Evolutionary conservation across 495 filamentous ascomycete species (phyloP).

Genomic region (Hypomontagnella monticulosa): DNA sequence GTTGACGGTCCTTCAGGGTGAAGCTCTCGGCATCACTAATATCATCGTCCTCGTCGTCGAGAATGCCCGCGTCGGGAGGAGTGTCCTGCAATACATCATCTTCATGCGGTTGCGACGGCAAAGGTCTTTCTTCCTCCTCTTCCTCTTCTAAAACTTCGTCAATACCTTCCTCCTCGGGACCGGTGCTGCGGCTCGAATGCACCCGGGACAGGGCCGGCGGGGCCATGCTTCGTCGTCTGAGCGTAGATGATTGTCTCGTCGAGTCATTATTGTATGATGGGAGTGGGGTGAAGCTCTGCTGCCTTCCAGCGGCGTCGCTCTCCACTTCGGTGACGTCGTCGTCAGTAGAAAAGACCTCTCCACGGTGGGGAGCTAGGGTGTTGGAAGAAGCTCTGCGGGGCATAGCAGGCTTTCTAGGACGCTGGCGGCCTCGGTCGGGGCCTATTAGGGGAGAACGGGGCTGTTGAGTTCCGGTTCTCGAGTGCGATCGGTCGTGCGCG

Average conservation of each 20-base stretch:
- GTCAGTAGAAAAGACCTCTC: constrained; percentile 92
- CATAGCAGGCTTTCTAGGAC: constrained; percentile 76
- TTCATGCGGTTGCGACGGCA: constrained; percentile 49
- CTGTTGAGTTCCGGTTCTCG: constrained; percentile 41
- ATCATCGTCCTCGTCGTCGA: constrained; percentile 66
- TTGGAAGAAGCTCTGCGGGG: constrained; percentile 78
- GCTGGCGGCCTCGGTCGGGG: constrained; percentile 64
- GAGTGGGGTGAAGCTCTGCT: constrained; percentile 40
- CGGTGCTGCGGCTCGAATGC: constrained; percentile 59
- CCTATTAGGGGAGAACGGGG: constrained; percentile 63
- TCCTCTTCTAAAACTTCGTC: constrained; percentile 46
- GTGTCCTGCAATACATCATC: constrained; percentile 36
- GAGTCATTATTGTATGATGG: constrained; percentile 39
- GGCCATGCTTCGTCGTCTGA: constrained; percentile 72
- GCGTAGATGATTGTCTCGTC: constrained; percentile 62
- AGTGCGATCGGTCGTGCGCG: constrained; percentile 46
- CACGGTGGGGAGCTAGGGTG: constrained; percentile 75
- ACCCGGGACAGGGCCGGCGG: constrained; percentile 69
- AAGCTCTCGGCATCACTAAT: constrained; percentile 84
- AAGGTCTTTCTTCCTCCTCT: constrained; percentile 40
- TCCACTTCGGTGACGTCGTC: constrained; percentile 89
- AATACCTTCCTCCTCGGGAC: constrained; percentile 59
- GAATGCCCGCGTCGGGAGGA: constrained; percentile 40
- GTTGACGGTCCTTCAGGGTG: constrained; percentile 89
- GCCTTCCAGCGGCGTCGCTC: constrained; percentile 56